Conservation (phyloP, 2,329 filamentous ascomycete species). For the Penicillium sp. region DNA sequence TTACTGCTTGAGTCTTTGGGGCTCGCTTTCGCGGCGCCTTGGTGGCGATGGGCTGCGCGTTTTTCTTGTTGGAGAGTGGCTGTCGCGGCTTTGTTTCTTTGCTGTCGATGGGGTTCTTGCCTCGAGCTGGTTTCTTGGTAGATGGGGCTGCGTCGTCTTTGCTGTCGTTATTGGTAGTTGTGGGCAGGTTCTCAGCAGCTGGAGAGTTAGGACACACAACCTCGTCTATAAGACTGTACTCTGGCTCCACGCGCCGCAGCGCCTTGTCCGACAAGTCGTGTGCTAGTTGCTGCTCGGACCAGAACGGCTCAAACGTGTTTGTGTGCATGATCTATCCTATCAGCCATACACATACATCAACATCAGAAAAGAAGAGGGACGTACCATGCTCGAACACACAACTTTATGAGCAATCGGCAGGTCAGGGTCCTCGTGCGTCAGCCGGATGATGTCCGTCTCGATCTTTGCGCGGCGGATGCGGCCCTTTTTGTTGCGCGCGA, state of each 20-base stretch:
- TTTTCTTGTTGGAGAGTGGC: not conserved
- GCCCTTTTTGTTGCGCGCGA: constrained; percentile 11
- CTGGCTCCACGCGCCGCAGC: constrained; percentile 17
- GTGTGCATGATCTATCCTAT: constrained; percentile 21
- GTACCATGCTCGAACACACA: constrained; percentile 22
- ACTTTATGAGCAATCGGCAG: constrained; percentile 21
- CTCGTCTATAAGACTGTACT: constrained; percentile 12
- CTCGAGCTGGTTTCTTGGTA: not conserved
- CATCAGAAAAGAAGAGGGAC: not conserved
- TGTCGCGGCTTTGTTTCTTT: not conserved
- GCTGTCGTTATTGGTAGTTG: not conserved
- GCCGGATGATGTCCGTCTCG: constrained; percentile 20
- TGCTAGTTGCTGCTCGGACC: constrained; percentile 18
- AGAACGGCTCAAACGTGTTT: constrained; percentile 22
- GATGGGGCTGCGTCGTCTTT: not conserved
- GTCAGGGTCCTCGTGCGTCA: constrained; percentile 18
- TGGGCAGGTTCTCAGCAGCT: not conserved
- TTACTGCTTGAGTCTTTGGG: not conserved
- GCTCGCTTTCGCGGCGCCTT: not conserved
- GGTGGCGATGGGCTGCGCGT: not conserved
- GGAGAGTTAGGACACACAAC: not conserved
- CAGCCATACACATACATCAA: not conserved
- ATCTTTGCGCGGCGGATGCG: constrained; percentile 21
- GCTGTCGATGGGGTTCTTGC: not conserved
- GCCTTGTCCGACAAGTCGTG: constrained; percentile 16